A percentile compares a stretch with the other conserved stretches of the same genome.
Conservation (phyloP, 2,329 filamentous ascomycete genomes). For the Scopulariopsis brevicaulis region DNA sequence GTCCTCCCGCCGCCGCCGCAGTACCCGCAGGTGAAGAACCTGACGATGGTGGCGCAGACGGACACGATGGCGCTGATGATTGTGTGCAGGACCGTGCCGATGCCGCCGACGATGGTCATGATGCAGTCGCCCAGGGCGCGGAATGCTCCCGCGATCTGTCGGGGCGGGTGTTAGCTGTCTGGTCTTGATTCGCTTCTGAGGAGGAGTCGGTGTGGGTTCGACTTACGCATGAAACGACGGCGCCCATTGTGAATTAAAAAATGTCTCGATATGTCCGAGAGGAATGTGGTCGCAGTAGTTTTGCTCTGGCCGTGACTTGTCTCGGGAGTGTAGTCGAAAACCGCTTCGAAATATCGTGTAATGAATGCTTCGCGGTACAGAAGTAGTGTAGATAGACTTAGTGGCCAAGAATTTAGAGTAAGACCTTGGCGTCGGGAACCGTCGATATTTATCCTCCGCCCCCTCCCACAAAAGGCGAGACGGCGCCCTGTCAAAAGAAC, state of each 20-base stretch:
- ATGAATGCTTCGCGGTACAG: no score
- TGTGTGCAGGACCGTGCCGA: background rate
- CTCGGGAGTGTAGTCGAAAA: background rate
- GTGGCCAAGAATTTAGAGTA: no score
- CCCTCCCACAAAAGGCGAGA: background rate
- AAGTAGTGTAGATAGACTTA: no score
- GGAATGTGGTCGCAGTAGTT: background rate
- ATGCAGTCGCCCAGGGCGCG: background rate
- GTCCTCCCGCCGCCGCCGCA: background rate
- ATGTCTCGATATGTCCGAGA: background rate
- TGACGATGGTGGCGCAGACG: background rate
- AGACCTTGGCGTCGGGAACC: background rate
- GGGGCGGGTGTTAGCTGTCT: background rate
- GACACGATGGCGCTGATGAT: background rate
- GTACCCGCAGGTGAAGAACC: background rate
- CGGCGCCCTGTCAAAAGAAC: background rate
- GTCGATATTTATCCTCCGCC: background rate
- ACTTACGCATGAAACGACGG: background rate
- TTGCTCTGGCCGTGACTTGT: background rate
- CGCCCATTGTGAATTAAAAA: background rate
- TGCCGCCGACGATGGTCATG: background rate
- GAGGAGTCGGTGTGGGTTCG: background rate
- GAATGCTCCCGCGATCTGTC: background rate
- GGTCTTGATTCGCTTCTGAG: background rate
- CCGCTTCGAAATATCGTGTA: no score